phyloP scores from a whole-genome alignment of 441 rosid genomes.

The Viola pubescens region DNA sequence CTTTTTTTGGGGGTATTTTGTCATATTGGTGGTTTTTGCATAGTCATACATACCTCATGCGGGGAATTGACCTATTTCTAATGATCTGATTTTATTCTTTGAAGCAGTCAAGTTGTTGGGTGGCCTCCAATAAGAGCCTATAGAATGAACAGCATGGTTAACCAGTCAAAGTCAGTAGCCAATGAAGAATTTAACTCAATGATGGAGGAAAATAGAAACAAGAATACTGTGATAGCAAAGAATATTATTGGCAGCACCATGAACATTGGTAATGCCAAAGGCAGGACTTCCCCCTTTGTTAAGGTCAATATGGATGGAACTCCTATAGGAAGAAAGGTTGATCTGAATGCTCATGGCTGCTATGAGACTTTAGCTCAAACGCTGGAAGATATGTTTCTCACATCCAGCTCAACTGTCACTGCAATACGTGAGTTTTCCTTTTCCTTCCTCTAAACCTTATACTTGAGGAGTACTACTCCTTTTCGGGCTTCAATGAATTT shows the following conservation, averaged over 20 bases:
- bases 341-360: conserved; percentile 60
- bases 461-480: conserved; percentile 2
- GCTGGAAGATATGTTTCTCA: conserved; percentile 68
- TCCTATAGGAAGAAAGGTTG: conserved; percentile 84
- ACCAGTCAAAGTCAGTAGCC: conserved; percentile 45
- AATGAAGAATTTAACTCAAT: conserved; percentile 39
- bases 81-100: conserved; percentile 13
- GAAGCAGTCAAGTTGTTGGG: conserved; percentile 73
- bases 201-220: conserved; percentile 32
- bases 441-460: conserved; percentile 4
- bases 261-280: conserved; percentile 23
- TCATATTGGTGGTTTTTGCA: conserved; percentile 2
- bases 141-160: conserved; percentile 72
- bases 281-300: conserved; percentile 51
- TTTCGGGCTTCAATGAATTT: not conserved
- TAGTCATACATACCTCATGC: not conserved
- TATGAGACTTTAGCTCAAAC: conserved; percentile 61
- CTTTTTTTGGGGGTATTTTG: not conserved
- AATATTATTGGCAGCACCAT: conserved; percentile 15
- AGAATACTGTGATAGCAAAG: conserved; percentile 22
- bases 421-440: conserved; percentile 27
- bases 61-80: not conserved
- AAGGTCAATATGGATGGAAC: conserved; percentile 92
- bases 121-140: conserved; percentile 93
- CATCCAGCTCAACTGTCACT: conserved; percentile 26